A percentile compares a stretch with the other conserved stretches of the same genome.
Conservation (phyloP, 257 asterid species). For the Ehretia macrophylla region DNA sequence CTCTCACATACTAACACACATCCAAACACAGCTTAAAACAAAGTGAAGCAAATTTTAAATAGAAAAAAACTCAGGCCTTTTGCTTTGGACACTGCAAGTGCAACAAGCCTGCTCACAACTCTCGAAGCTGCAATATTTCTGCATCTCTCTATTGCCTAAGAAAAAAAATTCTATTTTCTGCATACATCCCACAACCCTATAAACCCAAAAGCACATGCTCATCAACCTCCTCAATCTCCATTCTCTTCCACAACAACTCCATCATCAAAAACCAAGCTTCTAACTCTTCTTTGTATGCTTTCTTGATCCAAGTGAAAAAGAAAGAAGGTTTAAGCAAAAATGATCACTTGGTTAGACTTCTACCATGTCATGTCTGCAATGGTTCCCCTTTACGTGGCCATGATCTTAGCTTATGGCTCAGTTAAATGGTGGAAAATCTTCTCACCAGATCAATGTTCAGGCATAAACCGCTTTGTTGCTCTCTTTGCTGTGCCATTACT, state of each 20-base stretch:
- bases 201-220: conserved; percentile 40
- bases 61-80: conserved; percentile 2
- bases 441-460: conserved; percentile 88
- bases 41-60: conserved; percentile 22
- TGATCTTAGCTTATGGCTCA: conserved; percentile 83
- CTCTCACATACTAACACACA: not conserved
- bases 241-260: conserved; percentile 2
- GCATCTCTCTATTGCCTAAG: conserved; percentile 16
- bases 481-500: conserved; percentile 88
- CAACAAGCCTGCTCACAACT: conserved; percentile 46
- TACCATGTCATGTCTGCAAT: conserved; percentile 93
- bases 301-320: conserved; percentile 20
- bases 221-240: conserved; percentile 3
- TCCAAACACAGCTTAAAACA: conserved; percentile 38
- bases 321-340: conserved; percentile 12
- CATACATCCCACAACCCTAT: conserved; percentile 22
- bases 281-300: conserved; percentile 6
- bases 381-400: conserved; percentile 89
- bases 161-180: conserved; percentile 15
- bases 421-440: conserved; percentile 96
- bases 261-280: not conserved
- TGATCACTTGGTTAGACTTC: conserved; percentile 62
- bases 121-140: conserved; percentile 51
- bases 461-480: conserved; percentile 87
- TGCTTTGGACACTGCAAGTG: conserved; percentile 59